A percentile compares a stretch with the other conserved stretches of the same genome.
These are phyloP conservation scores for Bipolaris cookei DNA, from an alignment of 2,329 filamentous ascomycete genomes.

Conservation along the genomic window DNA sequence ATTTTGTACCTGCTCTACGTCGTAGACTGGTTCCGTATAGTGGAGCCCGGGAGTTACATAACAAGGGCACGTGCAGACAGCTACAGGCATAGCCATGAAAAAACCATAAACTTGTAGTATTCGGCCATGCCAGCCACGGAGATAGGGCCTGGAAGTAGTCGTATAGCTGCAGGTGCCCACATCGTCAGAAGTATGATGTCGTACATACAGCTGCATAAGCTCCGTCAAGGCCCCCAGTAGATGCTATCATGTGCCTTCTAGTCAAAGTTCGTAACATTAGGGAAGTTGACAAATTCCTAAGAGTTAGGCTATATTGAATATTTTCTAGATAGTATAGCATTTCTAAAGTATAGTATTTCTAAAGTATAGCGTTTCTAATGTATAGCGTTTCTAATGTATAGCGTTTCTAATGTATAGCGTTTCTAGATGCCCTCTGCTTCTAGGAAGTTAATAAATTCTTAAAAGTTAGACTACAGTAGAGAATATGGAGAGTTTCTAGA, in stretches of 20 bases:
- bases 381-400: no score
- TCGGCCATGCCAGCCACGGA: background rate
- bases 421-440: no score
- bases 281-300: no score
- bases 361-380: no score
- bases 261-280: no score
- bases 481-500: background rate
- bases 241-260: background rate
- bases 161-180: conserved; percentile 8
- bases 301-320: no score
- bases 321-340: no score
- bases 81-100: conserved; percentile 2
- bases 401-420: no score
- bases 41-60: conserved; percentile 2
- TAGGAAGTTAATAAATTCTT: no score
- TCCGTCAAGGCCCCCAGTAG: background rate
- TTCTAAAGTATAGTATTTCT: no score
- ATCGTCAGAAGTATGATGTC: conserved; percentile 1
- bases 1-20: conserved; percentile 7
- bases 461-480: no score
- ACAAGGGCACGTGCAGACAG: background rate
- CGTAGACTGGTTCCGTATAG: background rate
- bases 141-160: conserved; percentile 4
- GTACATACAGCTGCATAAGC: background rate
- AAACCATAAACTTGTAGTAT: background rate